Conservation (phyloP, 2,329 filamentous ascomycete genomes). For the Exophiala sp. region DNA sequence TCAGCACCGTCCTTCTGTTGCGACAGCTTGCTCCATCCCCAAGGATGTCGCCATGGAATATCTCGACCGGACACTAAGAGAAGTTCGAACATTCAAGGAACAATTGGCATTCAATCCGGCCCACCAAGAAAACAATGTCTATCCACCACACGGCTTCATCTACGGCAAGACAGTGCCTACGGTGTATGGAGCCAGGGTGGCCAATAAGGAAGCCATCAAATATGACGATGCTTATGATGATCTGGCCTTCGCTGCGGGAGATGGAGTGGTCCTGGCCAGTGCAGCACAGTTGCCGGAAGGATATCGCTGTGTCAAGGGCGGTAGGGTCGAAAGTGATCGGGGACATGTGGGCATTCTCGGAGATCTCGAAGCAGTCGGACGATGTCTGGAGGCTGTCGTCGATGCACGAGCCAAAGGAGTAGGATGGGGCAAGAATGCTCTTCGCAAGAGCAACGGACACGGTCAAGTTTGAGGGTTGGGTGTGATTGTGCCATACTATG, state of each 20-base stretch:
- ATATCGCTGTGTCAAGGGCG: slow-evolving; percentile 66
- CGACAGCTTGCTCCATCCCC: slow-evolving; percentile 45
- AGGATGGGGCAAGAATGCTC: slow-evolving; percentile 49
- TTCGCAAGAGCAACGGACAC: not conserved
- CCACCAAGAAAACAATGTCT: slow-evolving; percentile 61
- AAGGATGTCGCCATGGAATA: slow-evolving; percentile 57
- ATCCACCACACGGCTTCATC: slow-evolving; percentile 75
- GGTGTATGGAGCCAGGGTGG: slow-evolving; percentile 72
- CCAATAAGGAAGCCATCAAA: slow-evolving; percentile 65
- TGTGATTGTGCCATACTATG: not conserved
- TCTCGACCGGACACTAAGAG: slow-evolving; percentile 65
- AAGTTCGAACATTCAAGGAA: slow-evolving; percentile 67
- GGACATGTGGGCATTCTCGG: slow-evolving; percentile 85
- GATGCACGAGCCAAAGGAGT: slow-evolving; percentile 66
- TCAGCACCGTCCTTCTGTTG: slow-evolving; percentile 31
- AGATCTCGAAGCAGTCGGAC: slow-evolving; percentile 73
- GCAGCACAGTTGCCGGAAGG: slow-evolving; percentile 80
- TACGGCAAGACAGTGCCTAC: slow-evolving; percentile 86
- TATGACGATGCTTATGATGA: slow-evolving; percentile 77
- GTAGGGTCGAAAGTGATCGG: slow-evolving; percentile 70
- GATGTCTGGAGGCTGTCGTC: slow-evolving; percentile 62
- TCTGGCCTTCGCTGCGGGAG: slow-evolving; percentile 76
- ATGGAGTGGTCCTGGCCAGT: slow-evolving; percentile 79
- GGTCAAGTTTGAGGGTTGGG: not conserved
- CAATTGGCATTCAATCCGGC: slow-evolving; percentile 59